Base-by-base conservation (phyloP, 495 filamentous ascomycete genomes). In the Daldinia childiae region DNA sequence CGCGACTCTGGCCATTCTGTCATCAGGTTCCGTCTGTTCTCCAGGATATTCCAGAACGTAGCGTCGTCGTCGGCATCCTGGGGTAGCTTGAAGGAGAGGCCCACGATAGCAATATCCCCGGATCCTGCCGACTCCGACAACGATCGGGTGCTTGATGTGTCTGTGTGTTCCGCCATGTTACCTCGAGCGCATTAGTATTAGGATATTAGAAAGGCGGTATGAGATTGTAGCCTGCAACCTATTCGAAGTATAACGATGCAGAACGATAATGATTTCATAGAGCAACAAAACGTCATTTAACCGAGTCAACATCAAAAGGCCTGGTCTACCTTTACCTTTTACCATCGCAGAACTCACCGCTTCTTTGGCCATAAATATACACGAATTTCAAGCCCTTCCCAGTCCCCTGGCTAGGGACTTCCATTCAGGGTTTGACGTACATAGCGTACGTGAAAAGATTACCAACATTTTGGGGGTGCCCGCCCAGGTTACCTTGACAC, bases 41-140 rank as follows among this genome's bases (percentile, higher is more conserved):
- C 21, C 4, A 61, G 26, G 2, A 48, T 48, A 30, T 61, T 61
- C 58, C 58, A 61, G 9, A 61, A 39, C n/a, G 38, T 21, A 17
- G 39, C 58, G 26, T 61, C 58, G 26, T 61, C 58, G 11, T 45
- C 39, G 6, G 34, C 39, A 32, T 48, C 58, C 34, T 61, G 58
- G 14, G 58, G 58, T 19, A 61, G 39, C 39, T 45, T 61, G 19
- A 61, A 61, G 58, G 58, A 61, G 1, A 61, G 26, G 24, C 58
- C 58, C 19, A 61, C 58, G 26, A 61, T 48, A 21, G 58, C 58
- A 12, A 61, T 32, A 61, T 43, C 57, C 24, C 57, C 36, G 17
- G 30, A 6, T 21, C 27, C 54, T 17, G 54, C 8, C 27, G 54
- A 3, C 14, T 57, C 54, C 29, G 54, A 19, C 15, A 36, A 57